Evolutionary conservation across 371 early-diverging fungal species (phyloP).

Genomic region (Mucor circinelloides): DNA sequence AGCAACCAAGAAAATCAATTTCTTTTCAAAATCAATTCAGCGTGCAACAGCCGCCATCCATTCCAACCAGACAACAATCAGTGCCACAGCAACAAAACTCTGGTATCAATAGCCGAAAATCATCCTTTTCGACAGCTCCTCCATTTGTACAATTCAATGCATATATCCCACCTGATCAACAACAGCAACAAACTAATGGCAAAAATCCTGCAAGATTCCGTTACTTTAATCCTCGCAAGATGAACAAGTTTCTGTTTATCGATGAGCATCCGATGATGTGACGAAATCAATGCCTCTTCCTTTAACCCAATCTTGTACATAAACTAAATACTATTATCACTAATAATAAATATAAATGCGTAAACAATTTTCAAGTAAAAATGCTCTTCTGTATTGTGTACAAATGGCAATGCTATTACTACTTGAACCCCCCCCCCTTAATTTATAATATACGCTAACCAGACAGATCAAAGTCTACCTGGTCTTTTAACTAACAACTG

Average conservation of each 20-base stretch:
- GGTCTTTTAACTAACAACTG: too few relatives aligned
- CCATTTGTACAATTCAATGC: constrained; percentile 28
- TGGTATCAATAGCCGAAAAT: constrained; percentile 9
- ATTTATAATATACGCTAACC: too few relatives aligned
- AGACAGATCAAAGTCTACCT: too few relatives aligned
- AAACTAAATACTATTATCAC: neutral
- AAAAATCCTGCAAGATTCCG: constrained; percentile 49
- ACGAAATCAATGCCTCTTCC: neutral
- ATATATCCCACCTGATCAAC: constrained; percentile 16
- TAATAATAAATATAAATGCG: too few relatives aligned
- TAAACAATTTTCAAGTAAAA: too few relatives aligned
- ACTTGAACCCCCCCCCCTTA: too few relatives aligned
- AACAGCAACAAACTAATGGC: neutral
- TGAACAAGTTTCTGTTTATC: constrained; percentile 58
- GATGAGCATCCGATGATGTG: constrained; percentile 50
- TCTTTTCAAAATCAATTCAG: constrained; percentile 30
- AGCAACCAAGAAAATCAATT: constrained; percentile 13
- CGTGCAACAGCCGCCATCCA: constrained; percentile 3
- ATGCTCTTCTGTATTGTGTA: too few relatives aligned
- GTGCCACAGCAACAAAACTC: constrained; percentile 3
- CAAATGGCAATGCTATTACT: too few relatives aligned
- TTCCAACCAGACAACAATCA: neutral
- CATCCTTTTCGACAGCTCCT: constrained; percentile 19
- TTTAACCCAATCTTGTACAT: neutral
- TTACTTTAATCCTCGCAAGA: constrained; percentile 56